phyloP scores from a whole-genome alignment of 2,329 filamentous ascomycete species.

The Capronia americana region DNA sequence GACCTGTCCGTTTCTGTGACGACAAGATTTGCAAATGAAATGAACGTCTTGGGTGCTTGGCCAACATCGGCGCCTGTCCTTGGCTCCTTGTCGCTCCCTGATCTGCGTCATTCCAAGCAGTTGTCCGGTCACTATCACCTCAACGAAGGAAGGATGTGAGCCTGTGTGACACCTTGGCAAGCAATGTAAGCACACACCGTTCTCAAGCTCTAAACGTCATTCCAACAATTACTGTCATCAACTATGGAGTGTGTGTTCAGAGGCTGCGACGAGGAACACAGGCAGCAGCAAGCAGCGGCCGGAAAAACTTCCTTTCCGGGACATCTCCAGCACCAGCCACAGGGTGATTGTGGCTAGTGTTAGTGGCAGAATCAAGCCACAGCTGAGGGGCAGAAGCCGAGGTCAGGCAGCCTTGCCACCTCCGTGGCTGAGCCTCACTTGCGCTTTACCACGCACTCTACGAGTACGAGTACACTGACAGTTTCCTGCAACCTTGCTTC shows the following conservation, averaged over 20 bases:
- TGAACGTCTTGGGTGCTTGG: constrained; percentile 1
- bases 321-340: not conserved
- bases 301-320: not conserved
- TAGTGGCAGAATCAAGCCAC: not conserved
- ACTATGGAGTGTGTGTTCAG: not conserved
- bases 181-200: not conserved
- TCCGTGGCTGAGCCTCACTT: not conserved
- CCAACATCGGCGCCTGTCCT: not conserved
- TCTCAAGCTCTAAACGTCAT: not conserved
- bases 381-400: not conserved
- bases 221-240: not conserved
- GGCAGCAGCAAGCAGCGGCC: not conserved
- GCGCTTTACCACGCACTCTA: no score
- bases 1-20: constrained; percentile 4
- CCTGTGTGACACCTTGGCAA: not conserved
- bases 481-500: not conserved
- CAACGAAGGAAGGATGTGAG: not conserved
- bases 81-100: constrained; percentile 2
- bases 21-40: constrained; percentile 7
- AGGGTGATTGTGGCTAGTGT: not conserved
- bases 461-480: not conserved
- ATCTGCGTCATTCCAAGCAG: constrained; percentile 1
- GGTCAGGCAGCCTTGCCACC: not conserved
- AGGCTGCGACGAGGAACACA: not conserved
- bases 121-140: not conserved